phyloP scores from a whole-genome alignment of 257 asterid genomes.

The Leptodermis oblonga region DNA sequence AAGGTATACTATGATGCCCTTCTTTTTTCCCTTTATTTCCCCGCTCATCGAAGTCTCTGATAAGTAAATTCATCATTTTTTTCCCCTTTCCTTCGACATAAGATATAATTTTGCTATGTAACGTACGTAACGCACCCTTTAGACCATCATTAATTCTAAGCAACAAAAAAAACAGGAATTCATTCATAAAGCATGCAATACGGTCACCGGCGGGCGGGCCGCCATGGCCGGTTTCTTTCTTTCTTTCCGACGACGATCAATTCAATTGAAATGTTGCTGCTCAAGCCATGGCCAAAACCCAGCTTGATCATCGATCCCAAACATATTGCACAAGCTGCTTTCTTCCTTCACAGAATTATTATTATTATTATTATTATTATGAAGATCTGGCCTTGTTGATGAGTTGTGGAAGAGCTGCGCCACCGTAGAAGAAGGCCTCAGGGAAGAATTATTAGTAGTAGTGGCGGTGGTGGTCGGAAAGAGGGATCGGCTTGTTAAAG shows the following conservation, averaged over 20 bases:
- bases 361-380: too few relatives aligned
- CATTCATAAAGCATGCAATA: constrained; percentile 2
- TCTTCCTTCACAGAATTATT: constrained; percentile 84
- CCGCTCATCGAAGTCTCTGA: not conserved
- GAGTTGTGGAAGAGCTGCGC: constrained; percentile 40
- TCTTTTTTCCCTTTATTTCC: not conserved
- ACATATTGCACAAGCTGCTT: constrained; percentile 76
- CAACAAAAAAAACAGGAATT: constrained; percentile 1
- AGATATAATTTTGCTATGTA: too few relatives aligned
- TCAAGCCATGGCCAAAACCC: constrained; percentile 99
- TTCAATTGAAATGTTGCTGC: constrained; percentile 63
- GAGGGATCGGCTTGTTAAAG: constrained; percentile 40
- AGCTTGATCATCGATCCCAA: constrained; percentile 83
- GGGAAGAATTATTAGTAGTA: too few relatives aligned
- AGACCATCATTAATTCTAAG: not conserved
- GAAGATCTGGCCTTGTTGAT: constrained; percentile 40
- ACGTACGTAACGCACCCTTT: too few relatives aligned
- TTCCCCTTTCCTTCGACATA: too few relatives aligned
- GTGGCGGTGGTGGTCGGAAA: constrained; percentile 32
- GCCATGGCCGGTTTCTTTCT: too few relatives aligned
- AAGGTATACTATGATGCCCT: constrained; percentile 2
- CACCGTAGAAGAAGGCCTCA: constrained; percentile 31
- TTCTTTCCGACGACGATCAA: too few relatives aligned
- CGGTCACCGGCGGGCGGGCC: too few relatives aligned
- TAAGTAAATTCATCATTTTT: too few relatives aligned